phyloP scores from a whole-genome alignment of 352 stramenopile genomes.

The Pythium aristosporum region DNA sequence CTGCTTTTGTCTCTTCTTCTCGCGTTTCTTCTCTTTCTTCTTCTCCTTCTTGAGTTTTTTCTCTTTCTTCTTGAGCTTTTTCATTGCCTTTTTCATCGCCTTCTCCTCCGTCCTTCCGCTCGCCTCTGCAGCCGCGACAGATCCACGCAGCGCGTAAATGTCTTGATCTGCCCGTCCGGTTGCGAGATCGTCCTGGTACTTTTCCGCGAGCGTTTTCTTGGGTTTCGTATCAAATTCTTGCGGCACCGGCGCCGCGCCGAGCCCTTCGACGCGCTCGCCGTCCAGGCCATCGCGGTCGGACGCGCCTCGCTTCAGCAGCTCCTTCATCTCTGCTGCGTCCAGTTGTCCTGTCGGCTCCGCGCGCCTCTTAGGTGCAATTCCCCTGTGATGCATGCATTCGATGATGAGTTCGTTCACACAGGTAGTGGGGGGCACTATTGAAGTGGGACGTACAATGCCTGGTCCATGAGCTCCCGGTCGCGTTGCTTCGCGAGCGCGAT shows the following conservation, averaged over 20 bases:
- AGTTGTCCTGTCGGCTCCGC: constrained; percentile 46
- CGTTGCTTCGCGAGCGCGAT: constrained; percentile 71
- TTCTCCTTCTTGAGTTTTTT: constrained; percentile 66
- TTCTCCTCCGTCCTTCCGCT: constrained; percentile 29
- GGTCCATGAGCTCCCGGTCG: constrained; percentile 90
- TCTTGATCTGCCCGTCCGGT: constrained; percentile 44
- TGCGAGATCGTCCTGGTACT: constrained; percentile 64
- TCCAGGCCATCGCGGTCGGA: constrained; percentile 67
- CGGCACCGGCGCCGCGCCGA: constrained; percentile 70
- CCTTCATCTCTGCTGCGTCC: constrained; percentile 81
- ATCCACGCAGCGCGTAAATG: constrained; percentile 65
- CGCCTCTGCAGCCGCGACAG: constrained; percentile 14
- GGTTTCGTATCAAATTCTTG: constrained; percentile 40
- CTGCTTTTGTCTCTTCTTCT: not conserved
- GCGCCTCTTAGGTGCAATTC: constrained; percentile 58
- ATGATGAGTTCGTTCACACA: no score
- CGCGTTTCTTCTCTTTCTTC: constrained; percentile 72
- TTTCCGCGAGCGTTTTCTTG: constrained; percentile 71
- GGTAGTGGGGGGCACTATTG: not conserved
- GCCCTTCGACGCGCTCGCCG: constrained; percentile 80
- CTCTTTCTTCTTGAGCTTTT: constrained; percentile 52
- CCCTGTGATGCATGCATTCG: constrained; percentile 32
- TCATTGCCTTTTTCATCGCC: constrained; percentile 53
- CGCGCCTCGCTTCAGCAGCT: constrained; percentile 78
- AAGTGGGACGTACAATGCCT: constrained; percentile 67